Conservation (phyloP, 1,284 basidiomycete species). For the Prillingera fragicola region DNA sequence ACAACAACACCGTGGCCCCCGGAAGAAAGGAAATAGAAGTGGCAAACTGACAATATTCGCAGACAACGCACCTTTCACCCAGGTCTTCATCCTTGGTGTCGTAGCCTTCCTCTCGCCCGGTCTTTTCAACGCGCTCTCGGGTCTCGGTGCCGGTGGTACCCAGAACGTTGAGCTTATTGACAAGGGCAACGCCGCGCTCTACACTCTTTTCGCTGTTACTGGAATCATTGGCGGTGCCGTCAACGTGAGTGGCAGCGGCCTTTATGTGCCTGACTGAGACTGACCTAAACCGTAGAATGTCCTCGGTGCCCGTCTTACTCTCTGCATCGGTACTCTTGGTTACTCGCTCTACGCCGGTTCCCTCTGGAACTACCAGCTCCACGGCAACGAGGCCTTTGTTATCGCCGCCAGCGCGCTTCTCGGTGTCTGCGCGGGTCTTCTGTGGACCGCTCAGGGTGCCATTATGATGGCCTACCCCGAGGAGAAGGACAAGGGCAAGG, state of each 20-base stretch:
- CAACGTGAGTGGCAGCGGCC: slow-evolving; percentile 46
- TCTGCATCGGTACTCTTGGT: slow-evolving; percentile 47
- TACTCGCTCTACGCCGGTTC: slow-evolving; percentile 40
- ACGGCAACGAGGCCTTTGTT: slow-evolving; percentile 32
- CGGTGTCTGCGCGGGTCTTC: slow-evolving; percentile 33
- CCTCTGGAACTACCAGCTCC: slow-evolving; percentile 21
- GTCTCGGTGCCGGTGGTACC: slow-evolving; percentile 52
- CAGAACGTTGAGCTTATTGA: slow-evolving; percentile 48
- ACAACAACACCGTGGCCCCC: background rate
- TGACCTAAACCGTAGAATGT: slow-evolving; percentile 30
- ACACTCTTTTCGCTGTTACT: slow-evolving; percentile 50
- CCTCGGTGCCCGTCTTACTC: slow-evolving; percentile 49
- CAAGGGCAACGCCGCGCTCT: slow-evolving; percentile 51
- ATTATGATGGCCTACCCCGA: slow-evolving; percentile 51
- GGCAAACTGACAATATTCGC: background rate
- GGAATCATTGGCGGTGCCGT: slow-evolving; percentile 54
- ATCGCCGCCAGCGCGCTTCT: slow-evolving; percentile 50
- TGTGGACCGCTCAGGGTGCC: slow-evolving; percentile 48
- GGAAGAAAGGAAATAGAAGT: background rate
- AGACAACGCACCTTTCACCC: slow-evolving; percentile 49
- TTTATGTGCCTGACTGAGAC: background rate
- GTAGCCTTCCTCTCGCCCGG: slow-evolving; percentile 51
- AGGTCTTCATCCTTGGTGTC: slow-evolving; percentile 51
- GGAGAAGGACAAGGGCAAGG: slow-evolving; percentile 49
- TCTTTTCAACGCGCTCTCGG: slow-evolving; percentile 54